Percentiles rank a stretch among this genome's conserved stretches.
phyloP scores from a whole-genome alignment of 75 land plant genomes.

The Gnetum montanum region DNA sequence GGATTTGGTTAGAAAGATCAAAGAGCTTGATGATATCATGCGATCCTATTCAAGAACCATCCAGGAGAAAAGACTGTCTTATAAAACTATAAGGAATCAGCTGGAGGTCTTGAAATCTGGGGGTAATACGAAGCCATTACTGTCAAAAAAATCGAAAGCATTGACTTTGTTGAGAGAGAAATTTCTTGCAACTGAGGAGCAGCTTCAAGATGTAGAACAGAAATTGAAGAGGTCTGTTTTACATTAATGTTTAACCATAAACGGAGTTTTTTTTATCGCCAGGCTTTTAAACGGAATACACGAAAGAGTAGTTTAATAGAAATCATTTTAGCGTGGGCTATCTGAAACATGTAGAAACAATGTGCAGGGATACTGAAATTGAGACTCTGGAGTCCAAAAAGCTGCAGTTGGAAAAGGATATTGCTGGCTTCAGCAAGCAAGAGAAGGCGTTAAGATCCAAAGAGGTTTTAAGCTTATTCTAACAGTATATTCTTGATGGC shows the following conservation, averaged over 20 bases:
- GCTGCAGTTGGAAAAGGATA: not conserved
- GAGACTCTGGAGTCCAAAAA: not conserved
- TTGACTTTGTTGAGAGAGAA: not conserved
- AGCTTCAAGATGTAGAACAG: not conserved
- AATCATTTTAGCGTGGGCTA: too few species aligned
- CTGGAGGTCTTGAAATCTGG: slow-evolving; percentile 4
- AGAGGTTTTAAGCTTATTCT: slow-evolving; percentile 5
- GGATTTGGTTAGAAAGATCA: not conserved
- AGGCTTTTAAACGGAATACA: too few species aligned
- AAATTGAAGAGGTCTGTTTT: too few species aligned
- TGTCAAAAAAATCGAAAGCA: slow-evolving; percentile 5
- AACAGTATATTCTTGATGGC: not conserved
- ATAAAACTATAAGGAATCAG: not conserved
- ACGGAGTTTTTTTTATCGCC: too few species aligned
- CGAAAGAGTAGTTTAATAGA: too few species aligned
- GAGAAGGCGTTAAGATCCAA: slow-evolving; percentile 2
- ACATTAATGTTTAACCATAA: too few species aligned
- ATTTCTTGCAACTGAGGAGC: not conserved
- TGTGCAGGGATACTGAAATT: not conserved
- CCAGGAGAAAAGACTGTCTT: not conserved
- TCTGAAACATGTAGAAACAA: not conserved
- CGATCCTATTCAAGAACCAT: not conserved
- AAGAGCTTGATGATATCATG: not conserved
- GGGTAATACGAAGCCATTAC: slow-evolving; percentile 1
- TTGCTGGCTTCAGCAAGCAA: not conserved